These are phyloP conservation scores for Tolypocladium paradoxum DNA, from an alignment of 2,329 filamentous ascomycete genomes.

Conservation along the genomic window DNA sequence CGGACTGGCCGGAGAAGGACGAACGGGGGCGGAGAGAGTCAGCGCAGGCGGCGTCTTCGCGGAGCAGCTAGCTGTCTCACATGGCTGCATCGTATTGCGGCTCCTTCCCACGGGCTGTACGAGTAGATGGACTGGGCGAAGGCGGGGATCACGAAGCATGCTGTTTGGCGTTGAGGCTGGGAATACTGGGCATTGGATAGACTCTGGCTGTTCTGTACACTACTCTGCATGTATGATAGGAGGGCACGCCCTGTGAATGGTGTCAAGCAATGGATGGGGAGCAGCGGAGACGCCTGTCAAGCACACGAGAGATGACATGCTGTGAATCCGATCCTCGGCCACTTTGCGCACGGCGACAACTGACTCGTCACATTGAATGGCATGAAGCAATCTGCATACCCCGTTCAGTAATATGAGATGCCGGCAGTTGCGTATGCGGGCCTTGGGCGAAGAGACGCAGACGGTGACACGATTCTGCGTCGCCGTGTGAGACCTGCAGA, in stretches of 20 bases:
- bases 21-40: background rate
- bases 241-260: background rate
- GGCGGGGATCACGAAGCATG: background rate
- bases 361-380: background rate
- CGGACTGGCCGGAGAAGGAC: constrained; percentile 1
- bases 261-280: background rate
- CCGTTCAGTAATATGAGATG: no score
- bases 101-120: background rate
- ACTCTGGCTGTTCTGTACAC: background rate
- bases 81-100: background rate
- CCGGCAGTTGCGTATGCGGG: no score
- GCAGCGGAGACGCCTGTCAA: background rate
- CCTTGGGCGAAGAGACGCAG: no score
- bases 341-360: no score
- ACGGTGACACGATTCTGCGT: background rate
- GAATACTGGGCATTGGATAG: background rate
- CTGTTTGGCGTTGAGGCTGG: background rate
- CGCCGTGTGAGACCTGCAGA: background rate
- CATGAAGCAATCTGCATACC: background rate
- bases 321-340: background rate
- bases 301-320: background rate
- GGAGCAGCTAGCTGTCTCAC: background rate
- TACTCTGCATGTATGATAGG: background rate
- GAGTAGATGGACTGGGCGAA: background rate
- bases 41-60: background rate